Evolutionary conservation across 1,139 yeast species (phyloP).

Genomic region (Pichia terricola): DNA sequence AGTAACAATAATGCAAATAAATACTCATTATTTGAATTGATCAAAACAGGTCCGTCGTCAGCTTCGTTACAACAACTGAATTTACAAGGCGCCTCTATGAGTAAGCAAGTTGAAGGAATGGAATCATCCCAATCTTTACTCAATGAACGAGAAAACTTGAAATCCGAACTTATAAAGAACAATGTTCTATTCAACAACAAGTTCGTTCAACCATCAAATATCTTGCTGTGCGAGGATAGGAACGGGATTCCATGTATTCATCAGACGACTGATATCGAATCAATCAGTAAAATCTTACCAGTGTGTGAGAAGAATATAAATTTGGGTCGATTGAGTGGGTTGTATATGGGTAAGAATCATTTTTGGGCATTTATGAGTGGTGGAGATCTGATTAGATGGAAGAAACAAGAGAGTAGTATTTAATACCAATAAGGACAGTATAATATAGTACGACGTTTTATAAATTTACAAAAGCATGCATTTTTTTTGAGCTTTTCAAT

Average conservation of each 20-base stretch:
- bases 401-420: constrained; percentile 4
- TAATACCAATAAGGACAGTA: no score
- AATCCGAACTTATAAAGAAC: background rate
- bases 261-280: constrained; percentile 13
- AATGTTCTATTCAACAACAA: constrained; percentile 1
- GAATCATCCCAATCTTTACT: background rate
- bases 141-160: background rate
- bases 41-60: constrained; percentile 18
- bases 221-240: constrained; percentile 1
- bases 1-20: constrained; percentile 13
- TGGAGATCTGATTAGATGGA: constrained; percentile 42
- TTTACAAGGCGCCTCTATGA: background rate
- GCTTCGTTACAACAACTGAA: constrained; percentile 8
- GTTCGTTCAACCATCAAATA: background rate
- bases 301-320: constrained; percentile 23
- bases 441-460: no score
- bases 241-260: constrained; percentile 11
- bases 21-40: constrained; percentile 21
- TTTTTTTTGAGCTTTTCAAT: no score
- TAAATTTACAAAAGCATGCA: no score
- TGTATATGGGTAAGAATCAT: constrained; percentile 30
- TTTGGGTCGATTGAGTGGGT: constrained; percentile 37
- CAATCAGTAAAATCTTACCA: constrained; percentile 23
- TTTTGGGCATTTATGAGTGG: constrained; percentile 45
- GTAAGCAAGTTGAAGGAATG: background rate